phyloP scores from a whole-genome alignment of 305 asterid species.

The Fraxinus angustifolia region DNA sequence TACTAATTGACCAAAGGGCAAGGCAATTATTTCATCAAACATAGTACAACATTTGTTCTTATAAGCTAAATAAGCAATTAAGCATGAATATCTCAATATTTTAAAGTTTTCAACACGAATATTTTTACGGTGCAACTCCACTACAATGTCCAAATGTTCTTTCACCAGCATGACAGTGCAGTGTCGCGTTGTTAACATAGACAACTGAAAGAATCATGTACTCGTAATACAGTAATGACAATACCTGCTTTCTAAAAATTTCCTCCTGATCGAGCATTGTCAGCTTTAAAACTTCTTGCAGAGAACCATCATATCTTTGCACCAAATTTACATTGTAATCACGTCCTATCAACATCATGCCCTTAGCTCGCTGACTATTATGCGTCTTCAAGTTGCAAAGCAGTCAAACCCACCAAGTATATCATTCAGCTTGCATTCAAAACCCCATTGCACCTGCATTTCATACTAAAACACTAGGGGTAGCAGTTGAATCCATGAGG shows the following conservation, averaged over 20 bases:
- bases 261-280: slow-evolving; percentile 44
- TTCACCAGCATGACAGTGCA: background rate
- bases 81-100: background rate
- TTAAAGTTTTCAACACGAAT: background rate
- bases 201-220: background rate
- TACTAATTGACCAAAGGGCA: background rate
- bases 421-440: background rate
- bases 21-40: background rate
- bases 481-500: background rate
- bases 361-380: slow-evolving; percentile 10
- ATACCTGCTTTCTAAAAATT: slow-evolving; percentile 50
- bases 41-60: background rate
- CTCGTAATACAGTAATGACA: background rate
- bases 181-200: background rate
- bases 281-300: slow-evolving; percentile 26
- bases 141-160: background rate
- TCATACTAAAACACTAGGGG: slow-evolving; percentile 1
- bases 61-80: background rate
- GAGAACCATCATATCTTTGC: slow-evolving; percentile 25
- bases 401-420: background rate
- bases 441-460: slow-evolving; percentile 16
- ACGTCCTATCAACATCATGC: slow-evolving; percentile 29
- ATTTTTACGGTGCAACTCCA: background rate
- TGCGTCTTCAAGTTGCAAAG: slow-evolving; percentile 17
- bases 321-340: slow-evolving; percentile 22